These are phyloP conservation scores for Tuber borchii DNA, from an alignment of 495 filamentous ascomycete genomes.

Conservation along the genomic window DNA sequence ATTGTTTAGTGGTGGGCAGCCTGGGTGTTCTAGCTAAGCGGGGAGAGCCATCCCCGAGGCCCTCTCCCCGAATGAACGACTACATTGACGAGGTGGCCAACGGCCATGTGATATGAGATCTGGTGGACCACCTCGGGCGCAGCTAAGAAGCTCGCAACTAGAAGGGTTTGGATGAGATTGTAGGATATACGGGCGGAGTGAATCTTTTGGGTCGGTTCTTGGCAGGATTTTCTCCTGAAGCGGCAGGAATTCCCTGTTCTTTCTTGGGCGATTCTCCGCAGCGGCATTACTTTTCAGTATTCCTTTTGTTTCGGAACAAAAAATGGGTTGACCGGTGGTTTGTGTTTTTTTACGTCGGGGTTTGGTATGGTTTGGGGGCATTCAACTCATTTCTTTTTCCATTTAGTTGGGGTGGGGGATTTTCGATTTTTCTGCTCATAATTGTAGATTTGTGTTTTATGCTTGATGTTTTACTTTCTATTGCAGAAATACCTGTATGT, in stretches of 20 bases:
- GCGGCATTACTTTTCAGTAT: not conserved
- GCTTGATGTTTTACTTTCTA: not conserved
- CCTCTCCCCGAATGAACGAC: constrained; percentile 22
- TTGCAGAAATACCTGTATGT: not conserved
- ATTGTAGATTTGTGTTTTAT: not conserved
- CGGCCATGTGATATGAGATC: constrained; percentile 17
- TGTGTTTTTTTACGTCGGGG: not conserved
- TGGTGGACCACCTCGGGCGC: not conserved
- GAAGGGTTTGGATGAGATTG: not conserved
- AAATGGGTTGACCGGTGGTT: not conserved
- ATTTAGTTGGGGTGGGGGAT: not conserved
- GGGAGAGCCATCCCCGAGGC: constrained; percentile 36
- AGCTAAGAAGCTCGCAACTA: not conserved
- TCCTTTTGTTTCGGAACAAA: not conserved
- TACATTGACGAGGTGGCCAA: constrained; percentile 11
- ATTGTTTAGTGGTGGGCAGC: constrained; percentile 44
- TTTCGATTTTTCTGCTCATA: not conserved
- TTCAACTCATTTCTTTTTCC: not conserved
- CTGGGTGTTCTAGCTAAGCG: constrained; percentile 48
- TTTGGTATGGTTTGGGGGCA: not conserved
- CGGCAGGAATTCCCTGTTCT: not conserved
- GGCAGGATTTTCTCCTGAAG: not conserved
- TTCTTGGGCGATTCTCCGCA: not conserved
- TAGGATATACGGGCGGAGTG: not conserved
- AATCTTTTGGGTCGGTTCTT: not conserved